These are phyloP conservation scores for Termitomyces sp. DNA, from an alignment of 768 basidiomycete species.

Conservation along the genomic window DNA sequence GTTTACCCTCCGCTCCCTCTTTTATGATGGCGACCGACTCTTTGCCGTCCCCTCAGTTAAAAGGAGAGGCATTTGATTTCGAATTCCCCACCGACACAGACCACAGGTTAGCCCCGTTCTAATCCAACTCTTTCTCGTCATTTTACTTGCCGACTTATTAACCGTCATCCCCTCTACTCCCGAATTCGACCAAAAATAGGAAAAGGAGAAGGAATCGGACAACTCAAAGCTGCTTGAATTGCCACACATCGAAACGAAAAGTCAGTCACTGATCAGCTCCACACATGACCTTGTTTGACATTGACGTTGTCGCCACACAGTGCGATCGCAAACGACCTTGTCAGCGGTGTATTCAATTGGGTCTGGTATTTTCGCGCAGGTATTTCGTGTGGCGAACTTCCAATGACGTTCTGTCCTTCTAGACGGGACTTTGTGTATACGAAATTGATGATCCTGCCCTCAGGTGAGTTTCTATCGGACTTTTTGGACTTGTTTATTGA, in stretches of 20 bases:
- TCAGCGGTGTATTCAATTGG: constrained; percentile 84
- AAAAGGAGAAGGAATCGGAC: constrained; percentile 89
- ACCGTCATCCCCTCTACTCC: constrained; percentile 40
- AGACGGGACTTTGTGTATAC: constrained; percentile 94
- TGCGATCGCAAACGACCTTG: constrained; percentile 92
- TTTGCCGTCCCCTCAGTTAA: constrained; percentile 57
- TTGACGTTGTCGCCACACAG: constrained; percentile 30
- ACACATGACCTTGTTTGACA: constrained; percentile 6
- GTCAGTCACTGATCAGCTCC: constrained; percentile 32
- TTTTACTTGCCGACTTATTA: constrained; percentile 44
- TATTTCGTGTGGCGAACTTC: constrained; percentile 1
- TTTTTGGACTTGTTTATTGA: constrained; percentile 1
- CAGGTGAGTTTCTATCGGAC: constrained; percentile 37
- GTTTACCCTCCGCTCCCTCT: constrained; percentile 39
- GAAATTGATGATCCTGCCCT: constrained; percentile 88
- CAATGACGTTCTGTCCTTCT: constrained; percentile 1
- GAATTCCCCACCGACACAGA: constrained; percentile 69
- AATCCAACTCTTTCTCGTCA: constrained; percentile 11
- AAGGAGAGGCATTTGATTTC: constrained; percentile 74
- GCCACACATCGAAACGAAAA: constrained; percentile 93
- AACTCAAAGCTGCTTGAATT: constrained; percentile 83
- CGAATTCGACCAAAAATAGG: constrained; percentile 47
- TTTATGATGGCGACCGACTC: constrained; percentile 52
- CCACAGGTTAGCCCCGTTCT: constrained; percentile 42
- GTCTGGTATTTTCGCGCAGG: constrained; percentile 48